A percentile compares a stretch with the other conserved stretches of the same genome.
These are phyloP conservation scores for Protostelium mycophagum DNA, from an alignment of 78 protist genomes.

Conservation along the genomic window DNA sequence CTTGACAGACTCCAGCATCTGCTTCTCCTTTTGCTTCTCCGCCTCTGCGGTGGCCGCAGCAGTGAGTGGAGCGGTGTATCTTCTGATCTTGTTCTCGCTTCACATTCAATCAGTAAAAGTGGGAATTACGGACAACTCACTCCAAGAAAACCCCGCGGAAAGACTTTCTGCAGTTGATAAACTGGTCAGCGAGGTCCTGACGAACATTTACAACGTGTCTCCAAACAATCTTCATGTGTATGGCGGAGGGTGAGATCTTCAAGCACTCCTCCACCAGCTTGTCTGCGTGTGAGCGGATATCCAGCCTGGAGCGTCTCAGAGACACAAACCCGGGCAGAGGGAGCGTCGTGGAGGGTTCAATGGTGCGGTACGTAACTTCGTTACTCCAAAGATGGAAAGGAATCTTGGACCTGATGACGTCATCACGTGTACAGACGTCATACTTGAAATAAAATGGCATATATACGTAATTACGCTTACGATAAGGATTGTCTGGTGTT, in stretches of 20 bases:
- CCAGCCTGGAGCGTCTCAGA: not conserved
- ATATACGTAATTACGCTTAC: too few species aligned
- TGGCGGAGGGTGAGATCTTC: not conserved
- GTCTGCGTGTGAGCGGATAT: not conserved
- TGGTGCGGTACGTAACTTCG: too few species aligned
- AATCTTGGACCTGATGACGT: too few species aligned
- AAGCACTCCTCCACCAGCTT: not conserved
- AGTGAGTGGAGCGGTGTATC: not conserved
- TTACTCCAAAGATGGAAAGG: too few species aligned
- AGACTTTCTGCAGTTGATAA: not conserved
- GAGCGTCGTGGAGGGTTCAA: too few species aligned
- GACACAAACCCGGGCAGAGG: not conserved
- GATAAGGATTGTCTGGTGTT: too few species aligned
- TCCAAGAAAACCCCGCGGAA: not conserved
- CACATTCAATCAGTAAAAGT: not conserved
- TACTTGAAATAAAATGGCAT: too few species aligned
- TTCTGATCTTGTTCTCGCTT: not conserved
- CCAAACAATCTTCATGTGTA: not conserved
- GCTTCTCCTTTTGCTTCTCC: not conserved
- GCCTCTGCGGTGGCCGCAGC: not conserved
- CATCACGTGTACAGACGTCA: too few species aligned
- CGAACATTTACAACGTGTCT: not conserved
- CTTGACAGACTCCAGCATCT: not conserved
- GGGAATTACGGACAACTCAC: not conserved
- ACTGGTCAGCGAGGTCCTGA: not conserved